Base-by-base conservation (phyloP, 148 eudicot species). In the Vaccinium darrowii region DNA sequence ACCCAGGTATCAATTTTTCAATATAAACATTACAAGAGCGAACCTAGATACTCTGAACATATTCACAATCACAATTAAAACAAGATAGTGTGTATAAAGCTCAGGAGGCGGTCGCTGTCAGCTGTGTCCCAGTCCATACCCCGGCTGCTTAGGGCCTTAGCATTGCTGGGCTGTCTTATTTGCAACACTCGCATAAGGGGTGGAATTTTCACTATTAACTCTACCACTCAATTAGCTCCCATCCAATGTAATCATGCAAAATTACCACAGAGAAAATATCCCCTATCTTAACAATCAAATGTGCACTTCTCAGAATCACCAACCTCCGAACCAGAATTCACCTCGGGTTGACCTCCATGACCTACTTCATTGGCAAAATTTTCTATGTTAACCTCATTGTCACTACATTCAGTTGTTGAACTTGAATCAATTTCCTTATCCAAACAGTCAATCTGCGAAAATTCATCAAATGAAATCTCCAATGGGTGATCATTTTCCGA, bases 321-420 rank as follows among this genome's bases (percentile, higher is more conserved):
- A 74, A 36, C 72, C 30, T 53, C 85, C 4, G 27, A 49, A 4
- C 23, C 65, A 50, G 84, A 74, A 69, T 71, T 78, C 47, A 84
- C 84, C n/a, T 57, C 50, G 25, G 80, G 30, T 36, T 11, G 27
- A 80, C 57, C 16, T 62, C 53, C 71, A 19, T 80, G 73, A 60
- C 84, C 88, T 0, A 23, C 60, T 50, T 88, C 88, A 76, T 47
- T 36, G 7, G 43, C 63, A 43, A 49, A 3, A 51, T 79, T 39
- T 65, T 86, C 88, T 52, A 8, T 58, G 3, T 23, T 50, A 23
- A 62, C 53, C 16, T 88, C 91, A 25, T 86, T 79, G 0, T 91
- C 94, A 36, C 85, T 91, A 16, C 84, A 85, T n/a, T 97, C 99
- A 74, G 94, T 93, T 8, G 84, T 91, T 51, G 99, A 96, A 88